Evolutionary conservation across 1,284 basidiomycete species (phyloP).

Genomic region (Leccinum huronense): DNA sequence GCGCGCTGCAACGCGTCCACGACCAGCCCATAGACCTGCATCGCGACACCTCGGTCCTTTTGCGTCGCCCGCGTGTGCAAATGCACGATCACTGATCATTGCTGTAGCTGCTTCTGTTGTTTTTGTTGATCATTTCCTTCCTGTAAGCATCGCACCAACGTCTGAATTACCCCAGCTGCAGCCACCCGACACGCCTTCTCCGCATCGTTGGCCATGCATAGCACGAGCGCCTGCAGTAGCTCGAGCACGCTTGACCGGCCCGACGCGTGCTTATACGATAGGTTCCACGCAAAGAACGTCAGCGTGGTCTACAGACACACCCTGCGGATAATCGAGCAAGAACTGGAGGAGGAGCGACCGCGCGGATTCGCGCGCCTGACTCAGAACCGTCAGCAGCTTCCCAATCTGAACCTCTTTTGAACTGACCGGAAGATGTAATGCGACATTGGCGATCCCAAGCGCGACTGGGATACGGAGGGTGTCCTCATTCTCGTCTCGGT

Average conservation of each 20-base stretch:
- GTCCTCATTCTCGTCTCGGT: conserved; percentile 84
- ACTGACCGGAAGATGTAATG: conserved; percentile 74
- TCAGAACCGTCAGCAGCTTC: conserved; percentile 80
- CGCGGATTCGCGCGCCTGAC: conserved; percentile 85
- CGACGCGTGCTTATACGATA: conserved; percentile 89
- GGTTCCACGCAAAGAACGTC: conserved; percentile 91
- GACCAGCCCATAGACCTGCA: conserved; percentile 81
- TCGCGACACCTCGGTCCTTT: conserved; percentile 60
- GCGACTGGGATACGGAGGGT: conserved; percentile 85
- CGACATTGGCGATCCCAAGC: conserved; percentile 84
- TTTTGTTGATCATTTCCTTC: conserved; percentile 54
- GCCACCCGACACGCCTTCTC: conserved; percentile 86
- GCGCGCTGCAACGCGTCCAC: conserved; percentile 59
- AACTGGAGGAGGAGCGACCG: conserved; percentile 91
- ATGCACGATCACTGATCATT: conserved; percentile 56
- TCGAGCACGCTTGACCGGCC: conserved; percentile 93
- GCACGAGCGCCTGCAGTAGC: conserved; percentile 82
- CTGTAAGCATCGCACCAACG: conserved; percentile 68
- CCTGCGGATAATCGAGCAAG: conserved; percentile 97
- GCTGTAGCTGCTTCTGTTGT: conserved; percentile 30
- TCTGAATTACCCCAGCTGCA: conserved; percentile 81
- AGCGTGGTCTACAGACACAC: conserved; percentile 89
- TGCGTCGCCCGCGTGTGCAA: conserved; percentile 82
- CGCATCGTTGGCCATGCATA: conserved; percentile 93
- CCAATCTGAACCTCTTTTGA: conserved; percentile 71